Base-by-base conservation (phyloP, 352 stramenopile genomes). In the Phytophthora litchii region DNA sequence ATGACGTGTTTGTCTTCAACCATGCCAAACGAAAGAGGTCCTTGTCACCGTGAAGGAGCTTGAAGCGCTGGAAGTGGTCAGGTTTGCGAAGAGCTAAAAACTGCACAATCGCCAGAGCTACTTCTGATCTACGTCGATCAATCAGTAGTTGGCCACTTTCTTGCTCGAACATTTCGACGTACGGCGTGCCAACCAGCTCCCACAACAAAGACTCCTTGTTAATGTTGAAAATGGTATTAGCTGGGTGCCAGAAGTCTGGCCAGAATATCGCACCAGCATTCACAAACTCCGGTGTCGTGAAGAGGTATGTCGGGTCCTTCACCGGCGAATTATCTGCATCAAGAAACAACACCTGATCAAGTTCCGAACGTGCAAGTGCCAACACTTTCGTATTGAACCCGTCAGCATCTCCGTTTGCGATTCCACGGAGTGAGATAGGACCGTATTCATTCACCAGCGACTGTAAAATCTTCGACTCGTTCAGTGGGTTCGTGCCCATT, bases 241-340 rank as follows among this genome's bases (percentile, higher is more conserved):
- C 56, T 5, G 75, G 70, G 38, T 88, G 77, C 74, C 74, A 89
- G 54, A 86, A 86, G 41, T 89, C 79, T 3, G 79, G 79, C 78
- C 78, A 91, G 44, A 91, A 89, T 4, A 89, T 25, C 9, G 78
- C 67, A 14, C 78, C 77, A 3, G 54, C 67, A 12, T 56, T 21
- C 4, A 49, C 36, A 41, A 80, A 87, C 47, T 75, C 70, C 0
- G 40, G 47, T 0, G 52, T 54, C 4, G 63, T 36, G 74, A 87
- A 87, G n/a, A 87, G 42, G 35, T 78, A 82, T 12, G 72, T 83
- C 27, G 75, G 75, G 17, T 87, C 73, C 16, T 36, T 60, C 19
- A 68, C 72, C 0, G 74, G 74, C 35, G 74, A 48, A 50, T 87
- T 87, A 48, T 87, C 75, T 5, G 73, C 71, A 46, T 85, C 77